Evolutionary conservation across 176 grass and related monocot genomes (phyloP).

Genomic region (Elymus sibiricus): DNA sequence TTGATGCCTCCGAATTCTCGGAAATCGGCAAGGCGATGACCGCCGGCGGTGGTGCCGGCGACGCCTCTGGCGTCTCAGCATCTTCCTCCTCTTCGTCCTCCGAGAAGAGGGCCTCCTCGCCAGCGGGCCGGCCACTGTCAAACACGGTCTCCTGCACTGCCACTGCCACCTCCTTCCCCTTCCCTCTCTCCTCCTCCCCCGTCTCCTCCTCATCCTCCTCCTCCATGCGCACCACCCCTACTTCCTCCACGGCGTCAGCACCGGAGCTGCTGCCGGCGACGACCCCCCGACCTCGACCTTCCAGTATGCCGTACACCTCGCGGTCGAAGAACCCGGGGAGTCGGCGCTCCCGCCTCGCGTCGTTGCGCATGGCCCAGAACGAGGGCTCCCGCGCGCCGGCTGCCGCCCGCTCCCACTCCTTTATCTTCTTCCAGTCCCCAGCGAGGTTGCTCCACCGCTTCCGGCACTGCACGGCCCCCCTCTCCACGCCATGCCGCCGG

Average conservation of each 20-base stretch:
- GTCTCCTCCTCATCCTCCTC: slow-evolving; percentile 9
- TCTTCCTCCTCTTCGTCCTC: slow-evolving; percentile 47
- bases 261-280: slow-evolving; percentile 12
- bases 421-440: slow-evolving; percentile 97
- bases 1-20: slow-evolving; percentile 59
- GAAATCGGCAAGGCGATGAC: slow-evolving; percentile 53
- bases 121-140: slow-evolving; percentile 44
- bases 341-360: slow-evolving; percentile 72
- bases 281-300: slow-evolving; percentile 32
- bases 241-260: slow-evolving; percentile 39
- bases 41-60: not conserved
- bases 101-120: slow-evolving; percentile 49
- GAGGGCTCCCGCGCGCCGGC: slow-evolving; percentile 45
- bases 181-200: slow-evolving; percentile 3
- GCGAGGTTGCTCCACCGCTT: slow-evolving; percentile 99
- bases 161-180: no score
- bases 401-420: slow-evolving; percentile 78
- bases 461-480: slow-evolving; percentile 84
- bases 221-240: slow-evolving; percentile 11
- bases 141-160: slow-evolving; percentile 30
- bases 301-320: slow-evolving; percentile 90
- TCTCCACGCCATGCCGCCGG: slow-evolving; percentile 72
- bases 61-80: not conserved
- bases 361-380: slow-evolving; percentile 95
- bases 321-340: slow-evolving; percentile 93